phyloP scores from a whole-genome alignment of 208 protist genomes.

The Leishmania gerbilli region DNA sequence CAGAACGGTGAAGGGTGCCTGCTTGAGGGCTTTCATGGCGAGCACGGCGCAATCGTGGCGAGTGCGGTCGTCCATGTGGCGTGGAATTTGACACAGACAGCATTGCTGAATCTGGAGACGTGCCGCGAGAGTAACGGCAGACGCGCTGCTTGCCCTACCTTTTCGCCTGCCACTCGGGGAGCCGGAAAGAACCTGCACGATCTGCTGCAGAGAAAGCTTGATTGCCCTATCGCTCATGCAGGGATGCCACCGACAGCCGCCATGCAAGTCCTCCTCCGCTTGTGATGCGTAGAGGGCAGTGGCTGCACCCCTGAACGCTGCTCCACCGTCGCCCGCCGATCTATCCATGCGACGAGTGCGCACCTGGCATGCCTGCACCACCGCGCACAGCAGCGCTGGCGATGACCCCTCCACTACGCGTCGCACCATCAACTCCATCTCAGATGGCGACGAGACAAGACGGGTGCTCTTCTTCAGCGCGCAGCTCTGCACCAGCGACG shows the following conservation, averaged over 20 bases:
- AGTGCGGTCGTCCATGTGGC: conserved; percentile 8
- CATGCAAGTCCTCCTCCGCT: conserved; percentile 14
- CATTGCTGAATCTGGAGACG: conserved; percentile 33
- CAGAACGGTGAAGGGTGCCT: conserved; percentile 24
- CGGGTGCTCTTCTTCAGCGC: background rate
- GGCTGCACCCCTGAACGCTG: background rate
- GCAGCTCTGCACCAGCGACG: background rate
- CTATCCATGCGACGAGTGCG: background rate
- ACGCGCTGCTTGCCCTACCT: background rate
- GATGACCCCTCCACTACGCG: conserved; percentile 18
- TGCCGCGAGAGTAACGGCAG: conserved; percentile 9
- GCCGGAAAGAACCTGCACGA: conserved; percentile 35
- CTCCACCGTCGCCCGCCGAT: background rate
- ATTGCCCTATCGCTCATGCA: conserved; percentile 30
- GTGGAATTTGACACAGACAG: conserved; percentile 27
- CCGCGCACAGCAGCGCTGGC: conserved; percentile 7
- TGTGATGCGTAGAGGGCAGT: background rate
- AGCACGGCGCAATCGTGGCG: conserved; percentile 38
- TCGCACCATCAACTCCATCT: conserved; percentile 11
- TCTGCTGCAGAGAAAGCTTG: conserved; percentile 51
- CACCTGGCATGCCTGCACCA: conserved; percentile 10
- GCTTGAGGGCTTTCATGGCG: conserved; percentile 39
- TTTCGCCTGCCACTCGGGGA: conserved; percentile 1
- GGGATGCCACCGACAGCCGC: conserved; percentile 26
- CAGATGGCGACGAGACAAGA: background rate